A percentile compares a stretch with the other conserved stretches of the same genome.
phyloP scores from a whole-genome alignment of 1,284 basidiomycete species.

The Puccinia novopanici region DNA sequence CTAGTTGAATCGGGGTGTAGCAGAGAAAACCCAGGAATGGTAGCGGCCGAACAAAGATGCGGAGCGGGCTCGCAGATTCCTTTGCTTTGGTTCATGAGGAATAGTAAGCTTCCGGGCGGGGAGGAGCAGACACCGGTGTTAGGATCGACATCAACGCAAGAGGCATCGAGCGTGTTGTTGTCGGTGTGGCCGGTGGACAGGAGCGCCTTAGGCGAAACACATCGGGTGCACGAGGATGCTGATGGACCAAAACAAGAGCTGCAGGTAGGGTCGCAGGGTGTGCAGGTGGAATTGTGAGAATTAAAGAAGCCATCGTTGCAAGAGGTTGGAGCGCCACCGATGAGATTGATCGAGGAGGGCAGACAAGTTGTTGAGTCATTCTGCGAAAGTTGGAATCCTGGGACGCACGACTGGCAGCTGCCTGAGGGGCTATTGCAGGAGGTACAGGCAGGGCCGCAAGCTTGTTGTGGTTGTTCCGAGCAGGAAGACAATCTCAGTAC shows the following conservation, averaged over 20 bases:
- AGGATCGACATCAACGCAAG: constrained; percentile 36
- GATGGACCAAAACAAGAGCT: constrained; percentile 40
- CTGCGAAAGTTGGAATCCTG: constrained; percentile 24
- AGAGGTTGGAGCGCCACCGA: constrained; percentile 23
- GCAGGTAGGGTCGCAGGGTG: constrained; percentile 20
- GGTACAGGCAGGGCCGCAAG: constrained; percentile 32
- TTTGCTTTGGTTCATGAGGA: constrained; percentile 38
- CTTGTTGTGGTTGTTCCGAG: not conserved
- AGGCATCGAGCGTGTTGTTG: constrained; percentile 21
- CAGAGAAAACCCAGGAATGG: constrained; percentile 41
- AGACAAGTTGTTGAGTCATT: constrained; percentile 27
- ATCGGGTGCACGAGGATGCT: constrained; percentile 26
- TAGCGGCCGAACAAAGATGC: constrained; percentile 30
- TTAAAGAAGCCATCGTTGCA: constrained; percentile 34
- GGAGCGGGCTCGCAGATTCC: constrained; percentile 40
- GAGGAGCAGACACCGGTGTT: constrained; percentile 34
- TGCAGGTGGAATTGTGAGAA: constrained; percentile 27
- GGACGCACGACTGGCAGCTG: constrained; percentile 28
- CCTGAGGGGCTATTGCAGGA: constrained; percentile 23
- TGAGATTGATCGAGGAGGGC: constrained; percentile 8
- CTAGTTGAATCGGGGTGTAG: not conserved
- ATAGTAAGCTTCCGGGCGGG: constrained; percentile 1
- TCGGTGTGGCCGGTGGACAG: constrained; percentile 15
- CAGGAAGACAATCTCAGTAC: not conserved
- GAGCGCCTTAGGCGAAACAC: constrained; percentile 13